Evolutionary conservation across 176 grass and related monocot species (phyloP), one percentile per base, ranked within the genome.

Genomic region (Hordeum vulgare): DNA sequence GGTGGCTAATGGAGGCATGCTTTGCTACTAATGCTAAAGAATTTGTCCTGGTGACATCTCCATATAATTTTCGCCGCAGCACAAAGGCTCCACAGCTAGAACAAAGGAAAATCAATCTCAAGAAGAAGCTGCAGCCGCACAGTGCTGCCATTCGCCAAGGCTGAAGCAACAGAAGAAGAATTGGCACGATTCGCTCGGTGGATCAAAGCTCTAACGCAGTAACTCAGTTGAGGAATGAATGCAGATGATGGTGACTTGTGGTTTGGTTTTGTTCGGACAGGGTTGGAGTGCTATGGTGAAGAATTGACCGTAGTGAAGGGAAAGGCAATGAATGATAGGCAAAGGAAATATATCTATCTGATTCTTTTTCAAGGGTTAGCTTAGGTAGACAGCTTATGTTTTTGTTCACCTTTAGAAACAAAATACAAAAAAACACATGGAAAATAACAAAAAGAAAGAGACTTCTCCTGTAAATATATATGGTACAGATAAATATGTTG

Each of bases 241-340:
- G 29, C 14, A 21, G 41, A 60, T 36, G 20, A 26, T 36, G 61
- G 6, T 45, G 57, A 65, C 36, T 23, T 73, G 69, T 56, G 61
- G 58, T 15, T 65, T 56, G 10, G 41, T 33, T 67, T 31, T 21
- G 58, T 53, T 80, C 9, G 44, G 45, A 66, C 57, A 86, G 2
- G 74, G 77, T 85, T 88, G 75, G 66, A 76, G 91, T 80, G n/a
- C 86, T 91, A 88, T 82, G 88, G 86, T 85, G 80, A 76, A 74
- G 82, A 82, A 71, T 24, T 83, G 54, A 80, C 72, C 61, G 80
- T 87, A 84, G 88, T 59, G 25, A 53, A 93, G 80, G 79, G 40
- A 85, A 90, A 91, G 80, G 79, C 49, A 87, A 89, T 91, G 82
- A 87, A 91, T 91, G 82, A 93, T 83, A 88, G 84, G 81, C 13